Evolutionary conservation across 1,139 yeast genomes (phyloP).

Genomic region (Kodamaea sp.): DNA sequence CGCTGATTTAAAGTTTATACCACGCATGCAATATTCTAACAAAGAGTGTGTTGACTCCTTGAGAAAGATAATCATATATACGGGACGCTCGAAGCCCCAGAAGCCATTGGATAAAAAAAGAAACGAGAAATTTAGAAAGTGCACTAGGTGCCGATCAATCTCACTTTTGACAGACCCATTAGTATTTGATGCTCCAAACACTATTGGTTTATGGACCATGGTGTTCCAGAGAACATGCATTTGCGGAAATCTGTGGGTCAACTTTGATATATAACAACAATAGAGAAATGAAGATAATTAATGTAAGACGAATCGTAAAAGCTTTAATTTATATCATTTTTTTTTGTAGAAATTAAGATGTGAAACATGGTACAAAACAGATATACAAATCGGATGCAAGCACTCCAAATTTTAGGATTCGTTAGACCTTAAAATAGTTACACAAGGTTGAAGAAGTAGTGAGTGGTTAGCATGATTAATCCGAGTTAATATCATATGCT

Average conservation of each 20-base stretch:
- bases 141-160: constrained; percentile 66
- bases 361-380: too few relatives aligned
- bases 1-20: constrained; percentile 6
- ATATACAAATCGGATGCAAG: too few relatives aligned
- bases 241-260: constrained; percentile 78
- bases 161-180: constrained; percentile 50
- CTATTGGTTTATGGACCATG: constrained; percentile 60
- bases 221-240: constrained; percentile 74
- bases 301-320: too few relatives aligned
- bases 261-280: constrained; percentile 10
- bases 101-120: constrained; percentile 1
- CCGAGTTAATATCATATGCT: too few relatives aligned
- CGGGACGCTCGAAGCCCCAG: constrained; percentile 5
- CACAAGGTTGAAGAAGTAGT: too few relatives aligned
- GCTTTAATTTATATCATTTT: too few relatives aligned
- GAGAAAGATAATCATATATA: constrained; percentile 36
- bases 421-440: too few relatives aligned
- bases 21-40: constrained; percentile 22
- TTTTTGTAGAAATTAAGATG: too few relatives aligned
- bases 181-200: constrained; percentile 35
- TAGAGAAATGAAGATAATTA: too few relatives aligned
- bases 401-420: too few relatives aligned
- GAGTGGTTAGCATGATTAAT: too few relatives aligned
- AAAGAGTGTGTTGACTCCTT: constrained; percentile 41
- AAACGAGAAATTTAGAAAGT: constrained; percentile 35